phyloP scores from a whole-genome alignment of 2,329 filamentous ascomycete genomes.

The Diplodia mutila region DNA sequence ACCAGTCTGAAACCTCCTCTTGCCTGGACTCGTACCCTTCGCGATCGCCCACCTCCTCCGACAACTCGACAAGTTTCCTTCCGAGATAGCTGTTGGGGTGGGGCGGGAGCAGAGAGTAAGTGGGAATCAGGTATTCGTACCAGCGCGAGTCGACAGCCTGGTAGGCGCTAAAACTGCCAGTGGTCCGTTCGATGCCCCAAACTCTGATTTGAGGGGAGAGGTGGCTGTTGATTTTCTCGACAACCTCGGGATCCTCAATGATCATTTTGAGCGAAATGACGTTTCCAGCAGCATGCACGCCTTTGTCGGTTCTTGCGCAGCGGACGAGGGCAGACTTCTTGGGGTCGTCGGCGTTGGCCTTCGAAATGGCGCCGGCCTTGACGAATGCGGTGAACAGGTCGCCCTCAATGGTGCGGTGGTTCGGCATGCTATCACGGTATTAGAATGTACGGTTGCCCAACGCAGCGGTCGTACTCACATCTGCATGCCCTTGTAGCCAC shows the following conservation, averaged over 20 bases:
- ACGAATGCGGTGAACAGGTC: slow-evolving; percentile 94
- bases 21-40: slow-evolving; percentile 71
- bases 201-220: slow-evolving; percentile 88
- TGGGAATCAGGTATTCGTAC: slow-evolving; percentile 97
- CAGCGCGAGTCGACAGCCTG: slow-evolving; percentile 92
- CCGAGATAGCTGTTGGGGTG: slow-evolving; percentile 87
- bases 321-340: slow-evolving; percentile 94
- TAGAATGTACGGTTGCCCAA: not conserved
- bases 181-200: slow-evolving; percentile 90
- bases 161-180: slow-evolving; percentile 91
- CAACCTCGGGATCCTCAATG: slow-evolving; percentile 84
- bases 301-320: slow-evolving; percentile 95
- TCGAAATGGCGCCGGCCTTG: slow-evolving; percentile 88
- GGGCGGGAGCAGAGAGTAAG: slow-evolving; percentile 87
- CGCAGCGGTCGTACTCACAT: slow-evolving; percentile 54
- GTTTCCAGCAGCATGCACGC: slow-evolving; percentile 94
- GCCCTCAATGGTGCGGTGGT: slow-evolving; percentile 87
- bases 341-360: slow-evolving; percentile 94
- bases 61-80: slow-evolving; percentile 77
- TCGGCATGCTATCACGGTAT: slow-evolving; percentile 3
- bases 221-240: slow-evolving; percentile 86
- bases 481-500: slow-evolving; percentile 97
- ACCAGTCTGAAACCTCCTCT: slow-evolving; percentile 78
- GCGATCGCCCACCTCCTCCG: slow-evolving; percentile 72
- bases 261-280: slow-evolving; percentile 95